Conservation (phyloP, 192 early-diverging fungal genomes). For the Mortierella alpina region DNA sequence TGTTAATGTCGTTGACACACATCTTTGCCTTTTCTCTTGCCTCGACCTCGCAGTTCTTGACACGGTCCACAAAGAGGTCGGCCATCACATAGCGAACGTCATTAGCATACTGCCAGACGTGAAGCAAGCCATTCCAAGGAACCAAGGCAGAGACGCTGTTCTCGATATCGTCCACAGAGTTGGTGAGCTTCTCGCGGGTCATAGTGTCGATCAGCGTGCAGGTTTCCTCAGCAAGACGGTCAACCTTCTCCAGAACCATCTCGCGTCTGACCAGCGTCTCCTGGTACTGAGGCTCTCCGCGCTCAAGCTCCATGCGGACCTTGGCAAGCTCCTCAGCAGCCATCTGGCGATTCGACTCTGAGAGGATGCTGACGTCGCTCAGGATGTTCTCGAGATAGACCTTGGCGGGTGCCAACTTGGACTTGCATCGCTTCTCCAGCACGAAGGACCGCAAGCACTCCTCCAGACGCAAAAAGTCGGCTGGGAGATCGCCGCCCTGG, state of each 20-base stretch:
- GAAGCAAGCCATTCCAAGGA: constrained; percentile 83
- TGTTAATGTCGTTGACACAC: constrained; percentile 57
- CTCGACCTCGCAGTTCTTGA: constrained; percentile 68
- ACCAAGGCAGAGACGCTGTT: constrained; percentile 70
- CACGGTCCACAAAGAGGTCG: constrained; percentile 70
- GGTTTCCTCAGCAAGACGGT: constrained; percentile 68
- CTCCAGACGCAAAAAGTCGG: constrained; percentile 84
- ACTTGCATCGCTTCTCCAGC: constrained; percentile 93
- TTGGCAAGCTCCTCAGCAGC: constrained; percentile 70
- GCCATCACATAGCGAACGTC: constrained; percentile 79
- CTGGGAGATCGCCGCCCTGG: constrained; percentile 37
- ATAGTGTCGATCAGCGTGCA: constrained; percentile 66
- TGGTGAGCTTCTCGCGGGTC: constrained; percentile 45
- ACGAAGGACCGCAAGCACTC: constrained; percentile 90
- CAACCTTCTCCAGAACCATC: constrained; percentile 71
- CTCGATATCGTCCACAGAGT: constrained; percentile 77
- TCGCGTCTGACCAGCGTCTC: constrained; percentile 80
- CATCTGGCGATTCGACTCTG: constrained; percentile 74
- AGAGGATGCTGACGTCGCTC: constrained; percentile 78
- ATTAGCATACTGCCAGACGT: constrained; percentile 89
- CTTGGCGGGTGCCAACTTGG: constrained; percentile 95
- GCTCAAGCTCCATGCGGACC: constrained; percentile 71
- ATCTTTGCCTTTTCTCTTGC: constrained; percentile 56
- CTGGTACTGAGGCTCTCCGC: constrained; percentile 79
- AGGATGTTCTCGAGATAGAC: constrained; percentile 90